Conservation (phyloP, 192 early-diverging fungal genomes). For the Entrophospora sp. region DNA sequence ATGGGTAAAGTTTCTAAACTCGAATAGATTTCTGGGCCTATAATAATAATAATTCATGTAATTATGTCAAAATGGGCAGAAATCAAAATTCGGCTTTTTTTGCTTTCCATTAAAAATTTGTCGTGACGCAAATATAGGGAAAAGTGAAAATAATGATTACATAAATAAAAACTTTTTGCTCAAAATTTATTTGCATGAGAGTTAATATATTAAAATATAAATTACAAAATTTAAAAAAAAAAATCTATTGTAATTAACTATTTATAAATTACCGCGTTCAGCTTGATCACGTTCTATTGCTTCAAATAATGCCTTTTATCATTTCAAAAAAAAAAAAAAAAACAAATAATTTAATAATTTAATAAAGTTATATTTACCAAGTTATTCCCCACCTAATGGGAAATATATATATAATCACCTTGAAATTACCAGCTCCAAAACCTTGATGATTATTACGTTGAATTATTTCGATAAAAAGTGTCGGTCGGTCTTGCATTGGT, state of each 20-base stretch:
- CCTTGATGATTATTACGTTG: conserved; percentile 89
- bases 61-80: too few species aligned
- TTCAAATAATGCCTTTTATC: conserved; percentile 71
- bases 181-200: too few species aligned
- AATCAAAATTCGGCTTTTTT: too few species aligned
- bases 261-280: conserved; percentile 72
- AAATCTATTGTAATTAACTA: background rate
- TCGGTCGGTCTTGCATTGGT: conserved; percentile 91
- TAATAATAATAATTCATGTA: too few species aligned
- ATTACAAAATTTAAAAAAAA: background rate
- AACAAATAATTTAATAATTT: background rate
- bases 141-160: too few species aligned
- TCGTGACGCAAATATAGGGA: too few species aligned
- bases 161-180: too few species aligned
- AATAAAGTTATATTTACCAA: background rate
- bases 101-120: too few species aligned
- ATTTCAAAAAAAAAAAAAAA: background rate
- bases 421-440: conserved; percentile 97
- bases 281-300: conserved; percentile 92
- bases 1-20: too few species aligned
- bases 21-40: too few species aligned
- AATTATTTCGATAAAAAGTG: conserved; percentile 95
- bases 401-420: conserved; percentile 35
- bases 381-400: background rate
- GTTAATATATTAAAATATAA: too few species aligned